Conservation (phyloP, 768 basidiomycete species). For the Russula vinacea region DNA sequence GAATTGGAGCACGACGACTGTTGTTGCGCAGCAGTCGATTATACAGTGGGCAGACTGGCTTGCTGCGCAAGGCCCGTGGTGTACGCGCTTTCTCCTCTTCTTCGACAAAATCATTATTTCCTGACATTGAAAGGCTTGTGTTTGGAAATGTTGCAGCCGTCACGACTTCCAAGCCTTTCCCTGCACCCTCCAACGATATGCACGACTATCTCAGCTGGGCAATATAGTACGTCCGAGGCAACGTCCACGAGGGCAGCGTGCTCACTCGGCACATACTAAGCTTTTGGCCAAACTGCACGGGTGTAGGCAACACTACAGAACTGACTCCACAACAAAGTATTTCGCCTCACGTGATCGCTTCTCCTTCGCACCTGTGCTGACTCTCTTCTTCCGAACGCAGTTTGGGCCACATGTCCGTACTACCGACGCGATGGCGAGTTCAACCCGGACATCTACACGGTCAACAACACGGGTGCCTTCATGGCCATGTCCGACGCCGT, state of each 20-base stretch:
- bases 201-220: constrained; percentile 30
- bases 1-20: constrained; percentile 20
- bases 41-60: constrained; percentile 29
- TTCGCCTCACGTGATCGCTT: neutral
- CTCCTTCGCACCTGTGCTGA: neutral
- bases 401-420: constrained; percentile 36
- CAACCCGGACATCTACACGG: constrained; percentile 35
- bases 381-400: constrained; percentile 11
- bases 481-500: constrained; percentile 35
- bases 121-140: too few species aligned
- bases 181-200: constrained; percentile 10
- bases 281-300: constrained; percentile 36
- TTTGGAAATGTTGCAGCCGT: constrained; percentile 13
- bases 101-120: neutral
- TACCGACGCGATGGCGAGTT: constrained; percentile 35
- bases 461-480: constrained; percentile 36
- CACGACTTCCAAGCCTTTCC: constrained; percentile 31
- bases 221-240: constrained; percentile 22
- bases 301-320: constrained; percentile 35
- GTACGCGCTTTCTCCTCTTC: constrained; percentile 11
- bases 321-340: constrained; percentile 34
- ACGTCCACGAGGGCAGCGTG: neutral
- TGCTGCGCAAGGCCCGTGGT: constrained; percentile 27
- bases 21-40: constrained; percentile 24
- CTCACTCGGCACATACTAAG: constrained; percentile 5